Evolutionary conservation across 768 basidiomycete genomes (phyloP), one percentile per base, ranked within the genome.

Genomic region (Lactarius pseudohatsudake): DNA sequence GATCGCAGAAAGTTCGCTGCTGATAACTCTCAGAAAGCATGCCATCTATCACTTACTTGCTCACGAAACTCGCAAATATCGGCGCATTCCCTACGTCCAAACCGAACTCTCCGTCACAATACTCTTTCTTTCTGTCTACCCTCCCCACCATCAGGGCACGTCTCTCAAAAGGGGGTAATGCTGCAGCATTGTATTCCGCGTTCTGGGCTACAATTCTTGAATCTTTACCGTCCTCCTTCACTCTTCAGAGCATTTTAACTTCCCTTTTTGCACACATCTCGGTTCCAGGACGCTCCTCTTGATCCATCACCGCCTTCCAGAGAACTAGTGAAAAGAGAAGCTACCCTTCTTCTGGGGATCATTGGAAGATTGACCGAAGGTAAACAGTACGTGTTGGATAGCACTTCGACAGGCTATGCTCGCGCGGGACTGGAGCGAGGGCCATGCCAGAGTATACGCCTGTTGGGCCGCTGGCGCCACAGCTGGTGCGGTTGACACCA

Each of bases 31-130:
- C 64, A 70, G 70, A 69, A 64, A 65, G 57, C 41, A 62, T 78
- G 40, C 72, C 76, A 18, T 81, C 82, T 26, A 53, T 90, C 10
- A 76, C 79, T 4, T 86, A 83, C 68, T 80, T 92, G 10, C 71
- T 91, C 38, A 78, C 79, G 30, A 91, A 90, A 77, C 82, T 92
- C 30, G 85, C 86, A 28, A 86, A 86, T 63, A 73, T 88, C 47
- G 88, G 91, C 11, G 74, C 86, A 20, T 90, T 92, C 71, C 88
- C 89, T 16, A 68, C 81, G 1, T 76, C 79, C 11, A 77, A 76
- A 3, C 84, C 85, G 8, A 75, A 76, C 7, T 75, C 83, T 3
- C 82, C 80, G n/a, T 85, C 85, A 0, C 89, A 89, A 64, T 80
- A 87, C 7, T 92, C 89, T 1, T 94, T 93, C 77, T 92, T 91